Percentiles rank a stretch among this genome's conserved stretches.
These are phyloP conservation scores for Carex kokanica DNA, from an alignment of 176 grass and related monocot genomes.

Conservation along the genomic window DNA sequence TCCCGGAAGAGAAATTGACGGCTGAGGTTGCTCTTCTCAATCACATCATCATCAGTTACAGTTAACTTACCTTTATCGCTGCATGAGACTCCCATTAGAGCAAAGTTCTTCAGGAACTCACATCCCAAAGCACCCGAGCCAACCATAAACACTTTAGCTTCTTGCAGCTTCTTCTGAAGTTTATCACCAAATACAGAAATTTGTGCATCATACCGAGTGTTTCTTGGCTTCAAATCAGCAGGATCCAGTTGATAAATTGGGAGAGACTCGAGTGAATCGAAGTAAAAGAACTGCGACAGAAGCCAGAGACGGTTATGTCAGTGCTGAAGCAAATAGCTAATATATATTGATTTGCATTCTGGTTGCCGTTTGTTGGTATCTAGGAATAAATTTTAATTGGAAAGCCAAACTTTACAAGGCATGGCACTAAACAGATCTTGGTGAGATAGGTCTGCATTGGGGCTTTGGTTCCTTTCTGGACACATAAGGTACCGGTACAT, in stretches of 20 bases:
- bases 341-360: neutral
- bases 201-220: constrained; percentile 70
- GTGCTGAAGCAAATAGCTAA: neutral
- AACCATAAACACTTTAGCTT: constrained; percentile 67
- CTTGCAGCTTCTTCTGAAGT: constrained; percentile 72
- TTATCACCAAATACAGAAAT: constrained; percentile 82
- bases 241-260: constrained; percentile 50
- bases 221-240: constrained; percentile 61
- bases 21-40: constrained; percentile 80
- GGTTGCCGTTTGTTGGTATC: neutral
- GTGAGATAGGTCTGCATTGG: neutral
- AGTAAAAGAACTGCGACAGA: constrained; percentile 68
- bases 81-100: constrained; percentile 82
- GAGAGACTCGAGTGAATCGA: constrained; percentile 69
- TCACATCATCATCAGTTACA: constrained; percentile 78
- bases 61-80: constrained; percentile 53
- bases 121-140: constrained; percentile 80
- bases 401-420: neutral
- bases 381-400: neutral
- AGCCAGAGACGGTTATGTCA: constrained; percentile 3
- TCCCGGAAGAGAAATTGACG: constrained; percentile 71
- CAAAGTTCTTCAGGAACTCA: constrained; percentile 83
- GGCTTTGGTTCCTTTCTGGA: neutral
- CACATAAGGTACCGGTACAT: neutral
- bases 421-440: neutral